phyloP scores from a whole-genome alignment of 2,329 filamentous ascomycete genomes.

The Hymenoscyphus infarciens region DNA sequence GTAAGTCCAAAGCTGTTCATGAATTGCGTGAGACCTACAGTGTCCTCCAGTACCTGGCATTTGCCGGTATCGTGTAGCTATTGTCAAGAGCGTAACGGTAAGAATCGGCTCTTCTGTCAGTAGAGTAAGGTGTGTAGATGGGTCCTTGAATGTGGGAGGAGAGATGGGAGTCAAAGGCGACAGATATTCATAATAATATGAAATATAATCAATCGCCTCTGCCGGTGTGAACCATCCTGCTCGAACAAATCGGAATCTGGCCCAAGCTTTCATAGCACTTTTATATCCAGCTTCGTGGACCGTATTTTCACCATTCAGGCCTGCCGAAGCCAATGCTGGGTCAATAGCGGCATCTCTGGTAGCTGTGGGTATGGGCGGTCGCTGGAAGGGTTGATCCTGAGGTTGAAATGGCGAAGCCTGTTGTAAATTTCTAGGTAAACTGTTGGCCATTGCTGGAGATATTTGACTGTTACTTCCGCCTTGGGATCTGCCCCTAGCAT shows the following conservation, averaged over 20 bases:
- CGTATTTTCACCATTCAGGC: slow-evolving; percentile 15
- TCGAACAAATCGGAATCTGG: slow-evolving; percentile 87
- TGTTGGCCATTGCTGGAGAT: slow-evolving; percentile 27
- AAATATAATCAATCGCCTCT: slow-evolving; percentile 90
- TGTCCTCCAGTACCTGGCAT: slow-evolving; percentile 76
- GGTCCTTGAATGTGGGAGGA: slow-evolving; percentile 81
- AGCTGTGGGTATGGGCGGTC: slow-evolving; percentile 24
- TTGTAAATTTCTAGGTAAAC: slow-evolving; percentile 4
- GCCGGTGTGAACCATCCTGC: slow-evolving; percentile 94
- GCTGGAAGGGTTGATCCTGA: slow-evolving; percentile 11
- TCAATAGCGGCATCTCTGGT: slow-evolving; percentile 31
- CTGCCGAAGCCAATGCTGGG: slow-evolving; percentile 27
- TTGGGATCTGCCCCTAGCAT: slow-evolving; percentile 29
- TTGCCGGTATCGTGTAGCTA: slow-evolving; percentile 80
- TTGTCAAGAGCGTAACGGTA: slow-evolving; percentile 85
- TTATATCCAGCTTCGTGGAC: slow-evolving; percentile 53
- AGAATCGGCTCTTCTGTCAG: slow-evolving; percentile 90
- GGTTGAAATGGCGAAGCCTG: not conserved
- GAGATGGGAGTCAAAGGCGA: slow-evolving; percentile 92
- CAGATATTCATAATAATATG: slow-evolving; percentile 91
- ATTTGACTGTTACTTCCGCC: slow-evolving; percentile 26
- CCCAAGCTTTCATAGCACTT: slow-evolving; percentile 82
- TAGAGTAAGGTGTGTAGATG: slow-evolving; percentile 73
- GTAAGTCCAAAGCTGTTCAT: slow-evolving; percentile 93
- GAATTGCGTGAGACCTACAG: slow-evolving; percentile 85